These are phyloP conservation scores for Erodium texanum DNA, from an alignment of 441 rosid genomes.

Conservation along the genomic window DNA sequence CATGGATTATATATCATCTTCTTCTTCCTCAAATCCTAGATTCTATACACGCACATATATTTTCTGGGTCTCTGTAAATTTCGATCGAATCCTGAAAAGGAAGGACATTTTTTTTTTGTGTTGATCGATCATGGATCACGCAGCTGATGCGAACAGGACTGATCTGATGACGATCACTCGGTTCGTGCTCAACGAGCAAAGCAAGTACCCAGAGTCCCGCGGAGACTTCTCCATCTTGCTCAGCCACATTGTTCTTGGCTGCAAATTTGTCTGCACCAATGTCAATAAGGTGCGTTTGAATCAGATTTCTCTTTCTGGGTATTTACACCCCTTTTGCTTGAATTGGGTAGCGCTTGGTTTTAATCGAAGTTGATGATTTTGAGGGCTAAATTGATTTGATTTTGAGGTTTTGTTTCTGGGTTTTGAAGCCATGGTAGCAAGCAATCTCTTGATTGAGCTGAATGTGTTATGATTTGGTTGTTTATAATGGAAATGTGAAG, in stretches of 20 bases:
- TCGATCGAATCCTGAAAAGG: neutral
- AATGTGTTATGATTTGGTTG: neutral
- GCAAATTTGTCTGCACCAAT: conserved; percentile 94
- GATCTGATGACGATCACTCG: conserved; percentile 97
- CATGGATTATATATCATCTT: neutral
- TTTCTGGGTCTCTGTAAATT: neutral
- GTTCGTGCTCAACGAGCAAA: conserved; percentile 73
- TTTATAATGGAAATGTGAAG: neutral
- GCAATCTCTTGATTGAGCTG: neutral
- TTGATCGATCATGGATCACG: conserved; percentile 56
- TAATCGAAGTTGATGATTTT: neutral
- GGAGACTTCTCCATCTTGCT: conserved; percentile 93
- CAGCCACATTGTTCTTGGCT: conserved; percentile 88
- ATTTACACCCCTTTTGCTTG: neutral
- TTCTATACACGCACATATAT: neutral
- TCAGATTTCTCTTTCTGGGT: neutral
- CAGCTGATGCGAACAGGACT: conserved; percentile 72
- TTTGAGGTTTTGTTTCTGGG: neutral
- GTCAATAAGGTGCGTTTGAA: conserved; percentile 59
- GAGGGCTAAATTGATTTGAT: neutral
- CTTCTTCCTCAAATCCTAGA: neutral
- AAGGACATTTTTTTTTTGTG: neutral
- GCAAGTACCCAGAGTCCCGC: conserved; percentile 83
- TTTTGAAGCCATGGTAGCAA: neutral
- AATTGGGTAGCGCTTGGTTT: neutral